Base-by-base conservation (phyloP, 2,329 filamentous ascomycete genomes). In the Apiospora koreana region DNA sequence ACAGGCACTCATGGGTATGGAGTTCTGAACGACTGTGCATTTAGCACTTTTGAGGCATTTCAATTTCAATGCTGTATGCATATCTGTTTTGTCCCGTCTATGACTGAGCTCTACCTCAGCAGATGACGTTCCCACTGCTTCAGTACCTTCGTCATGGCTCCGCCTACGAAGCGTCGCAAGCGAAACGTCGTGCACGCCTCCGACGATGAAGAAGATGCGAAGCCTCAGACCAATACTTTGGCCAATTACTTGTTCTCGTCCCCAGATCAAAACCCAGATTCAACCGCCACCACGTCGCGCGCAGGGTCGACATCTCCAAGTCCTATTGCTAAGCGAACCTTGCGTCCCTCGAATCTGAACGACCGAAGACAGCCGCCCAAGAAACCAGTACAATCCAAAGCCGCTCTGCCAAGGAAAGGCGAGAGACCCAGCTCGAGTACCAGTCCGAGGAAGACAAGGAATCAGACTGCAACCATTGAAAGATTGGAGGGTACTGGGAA, bases 121-220 rank as follows among this genome's bases (percentile, higher is more conserved):
- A 72, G 73, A 79, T 79, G 77, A 71, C 72, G 73, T 70, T 69
- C 68, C 69, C 67, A 41, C 72, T 58, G 72, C 67, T 50, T 65
- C 45, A 69, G 46, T 71, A 71, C 73, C 69, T 71, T 72, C 73
- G 77, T 76, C 73, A 90, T 90, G 88, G 86, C 86, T 76, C 87
- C 87, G 80, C 84, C 86, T 73, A 82, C 86, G 78, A 89, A 88
- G 81, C 86, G 89, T 79, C 86, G 86, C 75, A 88, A 85, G 83
- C 86, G 86, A 75, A 89, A 87, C 78, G 80, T 87, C 75, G 79
- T 89, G 72, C 82, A 85, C 68, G 80, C 80, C 72, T 83, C 83
- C 68, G 84, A 87, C 73, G 85, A 88, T 73, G 84, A 87, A 73
- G 80, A 82, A 42, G 83, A 86, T 69, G 58, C 75, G n/a, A 78